Base-by-base conservation (phyloP, 2,329 filamentous ascomycete genomes). In the Teratosphaeria zuluensis region DNA sequence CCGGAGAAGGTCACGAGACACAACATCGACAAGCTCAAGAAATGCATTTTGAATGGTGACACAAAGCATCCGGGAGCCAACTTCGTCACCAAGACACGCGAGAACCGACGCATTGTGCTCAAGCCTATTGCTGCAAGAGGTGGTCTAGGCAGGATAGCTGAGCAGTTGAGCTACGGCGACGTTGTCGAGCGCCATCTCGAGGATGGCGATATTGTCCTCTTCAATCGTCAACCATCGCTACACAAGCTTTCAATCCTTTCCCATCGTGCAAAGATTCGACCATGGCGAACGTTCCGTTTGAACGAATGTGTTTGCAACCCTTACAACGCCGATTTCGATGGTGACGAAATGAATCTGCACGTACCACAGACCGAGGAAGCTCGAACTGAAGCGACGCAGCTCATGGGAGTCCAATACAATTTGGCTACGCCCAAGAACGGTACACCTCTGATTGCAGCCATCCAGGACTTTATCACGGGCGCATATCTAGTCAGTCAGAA, bases 171-270 rank as follows among this genome's bases (percentile, higher is more conserved):
- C 55, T 83, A 89, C 67, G 94, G 94, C 14, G 94, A 99, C 72
- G 79, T 92, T 38, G 92, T 99, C 4, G 92, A 99, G 71, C 87
- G 94, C 32, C 94, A 99, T 76, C 81, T 99, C 1, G 90, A 96
- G 71, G 92, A 99, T 69, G 89, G 90, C 54, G 94, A 99, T 72
- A 88, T 97, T 65, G 92, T 97, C 1, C 83, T 99, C 0, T 99
- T 99, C 81, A 99, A 99, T 71, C 90, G 94, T 62, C 94, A 99
- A 70, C 94, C 94, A 0, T 99, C 94, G 1, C 82, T 99, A 8
- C 94, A 99, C 80, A 99, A 97, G 74, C 87, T 99, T 64, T 96
- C 90, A 85, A 99, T 99, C 73, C 91, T 99, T 76, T 92, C 89
- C 70, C 94, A 99, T 78, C 85, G 88, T 69, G 94, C 88, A 66